Percentiles rank a stretch among this genome's conserved stretches.
Evolutionary conservation across 1,139 yeast species (phyloP).

Genomic region (Scheffersomyces quercinus): DNA sequence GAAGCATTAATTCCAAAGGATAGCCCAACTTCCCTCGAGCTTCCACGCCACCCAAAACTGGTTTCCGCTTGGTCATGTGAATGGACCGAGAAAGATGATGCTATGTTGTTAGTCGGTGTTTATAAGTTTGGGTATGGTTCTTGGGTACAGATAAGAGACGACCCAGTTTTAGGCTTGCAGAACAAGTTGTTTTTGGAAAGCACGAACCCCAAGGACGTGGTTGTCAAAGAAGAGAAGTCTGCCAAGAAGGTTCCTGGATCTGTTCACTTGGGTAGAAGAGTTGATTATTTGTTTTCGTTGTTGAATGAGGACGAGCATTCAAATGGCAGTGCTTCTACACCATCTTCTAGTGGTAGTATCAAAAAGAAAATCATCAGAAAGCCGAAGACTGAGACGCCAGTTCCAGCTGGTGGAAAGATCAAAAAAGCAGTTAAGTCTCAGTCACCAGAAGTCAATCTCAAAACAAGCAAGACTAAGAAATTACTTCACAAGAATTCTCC

Average conservation of each 20-base stretch:
- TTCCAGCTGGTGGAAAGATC: conserved; percentile 5
- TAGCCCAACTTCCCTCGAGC: conserved; percentile 56
- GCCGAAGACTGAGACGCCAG: conserved; percentile 21
- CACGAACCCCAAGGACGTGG: conserved; percentile 1
- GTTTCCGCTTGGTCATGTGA: conserved; percentile 91
- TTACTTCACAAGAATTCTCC: conserved; percentile 10
- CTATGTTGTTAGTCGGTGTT: conserved; percentile 83
- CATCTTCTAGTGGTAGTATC: conserved; percentile 2
- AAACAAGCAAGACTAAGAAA: conserved; percentile 12
- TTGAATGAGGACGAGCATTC: conserved; percentile 55
- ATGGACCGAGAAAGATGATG: conserved; percentile 84
- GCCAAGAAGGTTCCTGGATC: conserved; percentile 83
- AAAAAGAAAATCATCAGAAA: conserved; percentile 8
- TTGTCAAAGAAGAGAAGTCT: conserved; percentile 17
- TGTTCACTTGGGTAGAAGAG: conserved; percentile 90
- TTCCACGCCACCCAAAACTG: conserved; percentile 67
- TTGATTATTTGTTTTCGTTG: conserved; percentile 78
- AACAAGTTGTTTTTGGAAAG: conserved; percentile 73
- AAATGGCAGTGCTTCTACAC: conserved; percentile 7
- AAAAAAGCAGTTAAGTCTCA: conserved; percentile 15
- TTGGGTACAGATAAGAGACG: conserved; percentile 93
- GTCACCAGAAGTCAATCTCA: conserved; percentile 16
- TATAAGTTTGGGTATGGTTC: conserved; percentile 94
- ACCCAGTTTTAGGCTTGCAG: conserved; percentile 84
- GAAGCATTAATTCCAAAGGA: conserved; percentile 59